These are phyloP conservation scores for Hordeum vulgare DNA, from an alignment of 176 grass and related monocot genomes.

Conservation along the genomic window DNA sequence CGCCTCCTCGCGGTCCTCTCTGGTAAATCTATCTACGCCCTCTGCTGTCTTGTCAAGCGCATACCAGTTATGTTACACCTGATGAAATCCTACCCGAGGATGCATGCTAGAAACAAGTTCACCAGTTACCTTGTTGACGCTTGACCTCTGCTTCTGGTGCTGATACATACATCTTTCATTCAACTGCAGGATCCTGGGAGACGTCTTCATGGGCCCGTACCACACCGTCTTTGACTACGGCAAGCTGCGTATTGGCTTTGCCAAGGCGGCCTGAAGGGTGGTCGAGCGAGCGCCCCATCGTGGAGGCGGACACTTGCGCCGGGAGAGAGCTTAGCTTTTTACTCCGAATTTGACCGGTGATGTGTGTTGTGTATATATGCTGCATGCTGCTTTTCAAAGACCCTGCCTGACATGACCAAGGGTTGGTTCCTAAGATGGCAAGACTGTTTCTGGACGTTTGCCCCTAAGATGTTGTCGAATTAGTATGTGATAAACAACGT, in stretches of 20 bases:
- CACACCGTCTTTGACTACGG: constrained; percentile 91
- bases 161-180: neutral
- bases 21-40: constrained; percentile 41
- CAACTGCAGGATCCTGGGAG: constrained; percentile 90
- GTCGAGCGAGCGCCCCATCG: neutral
- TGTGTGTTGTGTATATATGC: constrained; percentile 26
- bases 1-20: constrained; percentile 80
- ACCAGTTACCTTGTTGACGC: neutral
- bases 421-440: constrained; percentile 8
- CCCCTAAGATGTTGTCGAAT: neutral
- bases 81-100: neutral
- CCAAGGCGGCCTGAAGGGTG: constrained; percentile 44
- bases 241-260: constrained; percentile 68
- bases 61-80: neutral
- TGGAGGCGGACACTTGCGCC: constrained; percentile 12
- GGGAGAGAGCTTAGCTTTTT: constrained; percentile 4
- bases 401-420: neutral
- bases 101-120: neutral
- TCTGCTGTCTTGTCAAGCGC: neutral
- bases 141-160: neutral
- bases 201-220: constrained; percentile 95
- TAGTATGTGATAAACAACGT: neutral
- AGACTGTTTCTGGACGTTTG: neutral
- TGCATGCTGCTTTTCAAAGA: constrained; percentile 21
- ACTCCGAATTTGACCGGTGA: constrained; percentile 6